Evolutionary conservation across 2,329 filamentous ascomycete species (phyloP).

Genomic region (Beauveria rudraprayagi): DNA sequence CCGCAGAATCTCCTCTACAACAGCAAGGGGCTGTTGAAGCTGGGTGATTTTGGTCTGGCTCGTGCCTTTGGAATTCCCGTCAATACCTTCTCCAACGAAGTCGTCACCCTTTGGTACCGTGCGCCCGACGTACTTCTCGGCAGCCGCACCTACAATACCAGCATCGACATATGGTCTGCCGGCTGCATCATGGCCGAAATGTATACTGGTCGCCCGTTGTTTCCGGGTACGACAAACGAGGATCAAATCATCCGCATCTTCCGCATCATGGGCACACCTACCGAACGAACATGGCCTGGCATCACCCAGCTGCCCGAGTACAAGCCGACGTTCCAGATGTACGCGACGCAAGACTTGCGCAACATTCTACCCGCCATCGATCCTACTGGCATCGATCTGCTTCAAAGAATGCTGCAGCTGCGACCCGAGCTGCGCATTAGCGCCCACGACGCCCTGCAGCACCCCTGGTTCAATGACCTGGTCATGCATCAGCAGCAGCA

Average conservation of each 20-base stretch:
- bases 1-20: constrained; percentile 96
- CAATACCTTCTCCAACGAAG: constrained; percentile 97
- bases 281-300: constrained; percentile 89
- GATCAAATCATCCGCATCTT: constrained; percentile 97
- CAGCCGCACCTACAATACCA: constrained; percentile 96
- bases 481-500: constrained; percentile 47
- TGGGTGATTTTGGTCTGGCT: constrained; percentile 90
- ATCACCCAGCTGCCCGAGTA: constrained; percentile 97
- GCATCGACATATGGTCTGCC: constrained; percentile 98
- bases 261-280: constrained; percentile 95
- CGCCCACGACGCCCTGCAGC: constrained; percentile 75
- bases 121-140: constrained; percentile 92
- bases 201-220: constrained; percentile 92
- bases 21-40: constrained; percentile 78
- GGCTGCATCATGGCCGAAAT: constrained; percentile 99
- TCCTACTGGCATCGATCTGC: constrained; percentile 72
- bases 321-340: constrained; percentile 90
- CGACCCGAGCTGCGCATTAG: constrained; percentile 86
- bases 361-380: constrained; percentile 88
- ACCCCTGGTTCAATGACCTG: constrained; percentile 85
- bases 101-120: constrained; percentile 95
- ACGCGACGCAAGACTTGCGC: constrained; percentile 82
- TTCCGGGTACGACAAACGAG: constrained; percentile 96
- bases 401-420: constrained; percentile 86
- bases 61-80: constrained; percentile 94